phyloP scores from a whole-genome alignment of 352 stramenopile species.

The Plasmopara viticola region DNA sequence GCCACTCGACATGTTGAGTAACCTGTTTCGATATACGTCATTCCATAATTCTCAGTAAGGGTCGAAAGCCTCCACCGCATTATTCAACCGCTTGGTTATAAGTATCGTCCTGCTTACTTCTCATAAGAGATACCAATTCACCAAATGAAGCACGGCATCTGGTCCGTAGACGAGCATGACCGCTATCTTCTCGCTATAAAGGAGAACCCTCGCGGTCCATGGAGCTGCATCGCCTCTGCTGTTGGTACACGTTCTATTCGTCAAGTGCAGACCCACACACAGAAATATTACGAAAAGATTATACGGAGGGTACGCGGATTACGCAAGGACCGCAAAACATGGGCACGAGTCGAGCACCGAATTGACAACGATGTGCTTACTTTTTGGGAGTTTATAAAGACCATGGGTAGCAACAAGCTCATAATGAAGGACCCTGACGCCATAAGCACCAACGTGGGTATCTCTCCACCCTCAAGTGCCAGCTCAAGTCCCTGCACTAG shows the following conservation, averaged over 20 bases:
- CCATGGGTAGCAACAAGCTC: conserved; percentile 25
- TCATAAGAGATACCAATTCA: conserved; percentile 6
- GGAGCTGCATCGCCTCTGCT: conserved; percentile 31
- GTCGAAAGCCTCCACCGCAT: conserved; percentile 8
- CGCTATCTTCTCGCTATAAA: conserved; percentile 46
- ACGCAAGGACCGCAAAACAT: conserved; percentile 50
- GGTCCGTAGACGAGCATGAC: conserved; percentile 55
- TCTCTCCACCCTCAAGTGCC: conserved; percentile 20
- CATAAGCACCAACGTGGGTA: conserved; percentile 8
- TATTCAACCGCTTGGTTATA: conserved; percentile 10
- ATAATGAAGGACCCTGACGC: conserved; percentile 15
- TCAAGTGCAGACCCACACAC: conserved; percentile 61
- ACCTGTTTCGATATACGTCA: conserved; percentile 5
- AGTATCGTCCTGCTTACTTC: conserved; percentile 5
- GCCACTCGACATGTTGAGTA: background rate
- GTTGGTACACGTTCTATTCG: conserved; percentile 45
- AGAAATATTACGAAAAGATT: conserved; percentile 77
- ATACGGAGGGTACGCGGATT: conserved; percentile 47
- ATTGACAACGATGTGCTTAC: conserved; percentile 47
- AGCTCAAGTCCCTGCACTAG: conserved; percentile 24
- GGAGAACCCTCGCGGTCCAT: conserved; percentile 39
- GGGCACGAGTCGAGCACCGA: conserved; percentile 44
- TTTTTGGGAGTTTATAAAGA: conserved; percentile 45
- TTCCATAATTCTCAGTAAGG: conserved; percentile 20
- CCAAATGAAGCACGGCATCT: conserved; percentile 37